These are phyloP conservation scores for Austroboletus eburneus DNA, from an alignment of 768 basidiomycete species.

Conservation along the genomic window DNA sequence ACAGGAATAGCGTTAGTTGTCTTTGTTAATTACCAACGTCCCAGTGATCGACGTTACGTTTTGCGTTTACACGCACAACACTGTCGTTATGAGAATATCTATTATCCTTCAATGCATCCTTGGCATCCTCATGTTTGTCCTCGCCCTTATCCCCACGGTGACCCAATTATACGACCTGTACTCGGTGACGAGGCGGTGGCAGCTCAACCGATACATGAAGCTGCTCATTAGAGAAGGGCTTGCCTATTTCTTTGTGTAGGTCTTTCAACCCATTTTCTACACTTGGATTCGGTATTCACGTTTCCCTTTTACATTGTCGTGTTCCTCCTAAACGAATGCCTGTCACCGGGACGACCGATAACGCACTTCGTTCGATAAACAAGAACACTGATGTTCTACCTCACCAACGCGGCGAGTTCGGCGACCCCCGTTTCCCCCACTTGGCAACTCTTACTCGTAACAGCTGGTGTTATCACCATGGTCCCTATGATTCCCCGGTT, in stretches of 20 bases:
- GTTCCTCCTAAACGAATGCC: too few relatives aligned
- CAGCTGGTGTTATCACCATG: not conserved
- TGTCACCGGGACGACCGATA: too few relatives aligned
- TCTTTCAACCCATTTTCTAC: not conserved
- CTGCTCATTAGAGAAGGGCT: not conserved
- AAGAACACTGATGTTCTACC: not conserved
- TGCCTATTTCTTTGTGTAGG: slow-evolving; percentile 4
- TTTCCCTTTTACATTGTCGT: too few relatives aligned
- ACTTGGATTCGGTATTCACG: not conserved
- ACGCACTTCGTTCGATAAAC: not conserved
- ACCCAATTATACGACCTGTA: not conserved
- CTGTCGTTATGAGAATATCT: not conserved
- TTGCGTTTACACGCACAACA: not conserved
- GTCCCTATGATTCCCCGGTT: not conserved
- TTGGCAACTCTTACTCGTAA: not conserved
- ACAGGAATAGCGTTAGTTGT: not conserved
- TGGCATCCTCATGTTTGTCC: not conserved
- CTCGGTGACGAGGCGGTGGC: slow-evolving; percentile 1
- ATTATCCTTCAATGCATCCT: not conserved
- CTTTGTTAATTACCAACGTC: not conserved
- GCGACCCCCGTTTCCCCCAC: not conserved
- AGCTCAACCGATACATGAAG: not conserved
- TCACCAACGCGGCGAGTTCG: not conserved
- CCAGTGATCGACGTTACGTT: not conserved
- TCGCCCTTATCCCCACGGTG: not conserved